phyloP scores from a whole-genome alignment of 1,284 basidiomycete genomes.

The Thelephora terrestris region DNA sequence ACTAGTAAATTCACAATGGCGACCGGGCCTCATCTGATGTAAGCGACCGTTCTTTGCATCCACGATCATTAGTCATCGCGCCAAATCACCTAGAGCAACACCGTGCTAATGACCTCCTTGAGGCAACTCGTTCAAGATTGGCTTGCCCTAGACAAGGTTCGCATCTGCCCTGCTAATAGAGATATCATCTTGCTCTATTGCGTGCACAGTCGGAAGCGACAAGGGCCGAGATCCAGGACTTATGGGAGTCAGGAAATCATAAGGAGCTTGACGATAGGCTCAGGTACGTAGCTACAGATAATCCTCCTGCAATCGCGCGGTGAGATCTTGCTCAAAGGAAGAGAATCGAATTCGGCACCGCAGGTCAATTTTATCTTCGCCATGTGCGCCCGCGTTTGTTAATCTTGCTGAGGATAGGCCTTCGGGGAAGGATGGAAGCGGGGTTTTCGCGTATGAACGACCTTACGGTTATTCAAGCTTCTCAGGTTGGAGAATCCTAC shows the following conservation, averaged over 20 bases:
- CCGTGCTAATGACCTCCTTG: slow-evolving; percentile 16
- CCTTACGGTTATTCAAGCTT: slow-evolving; percentile 72
- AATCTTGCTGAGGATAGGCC: slow-evolving; percentile 33
- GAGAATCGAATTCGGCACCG: slow-evolving; percentile 80
- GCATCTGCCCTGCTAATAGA: neutral
- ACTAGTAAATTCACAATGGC: too few species aligned
- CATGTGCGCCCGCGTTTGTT: neutral
- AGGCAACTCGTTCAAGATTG: slow-evolving; percentile 42
- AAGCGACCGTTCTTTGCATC: slow-evolving; percentile 6
- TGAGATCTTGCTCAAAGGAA: slow-evolving; percentile 27
- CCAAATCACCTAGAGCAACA: slow-evolving; percentile 1
- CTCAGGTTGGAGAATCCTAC: slow-evolving; percentile 41
- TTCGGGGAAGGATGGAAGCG: slow-evolving; percentile 76
- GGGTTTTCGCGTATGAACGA: slow-evolving; percentile 85
- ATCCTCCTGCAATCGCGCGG: neutral
- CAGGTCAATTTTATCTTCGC: slow-evolving; percentile 37
- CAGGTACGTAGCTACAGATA: slow-evolving; percentile 12
- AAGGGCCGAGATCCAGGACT: slow-evolving; percentile 17
- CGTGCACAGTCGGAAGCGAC: slow-evolving; percentile 19
- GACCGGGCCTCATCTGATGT: slow-evolving; percentile 3
- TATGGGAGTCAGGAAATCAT: slow-evolving; percentile 12
- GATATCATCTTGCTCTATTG: neutral
- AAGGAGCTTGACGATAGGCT: slow-evolving; percentile 21
- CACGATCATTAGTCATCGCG: neutral
- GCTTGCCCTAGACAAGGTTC: slow-evolving; percentile 44